phyloP scores from a whole-genome alignment of 352 stramenopile genomes.

The Phytophthora lateralis region DNA sequence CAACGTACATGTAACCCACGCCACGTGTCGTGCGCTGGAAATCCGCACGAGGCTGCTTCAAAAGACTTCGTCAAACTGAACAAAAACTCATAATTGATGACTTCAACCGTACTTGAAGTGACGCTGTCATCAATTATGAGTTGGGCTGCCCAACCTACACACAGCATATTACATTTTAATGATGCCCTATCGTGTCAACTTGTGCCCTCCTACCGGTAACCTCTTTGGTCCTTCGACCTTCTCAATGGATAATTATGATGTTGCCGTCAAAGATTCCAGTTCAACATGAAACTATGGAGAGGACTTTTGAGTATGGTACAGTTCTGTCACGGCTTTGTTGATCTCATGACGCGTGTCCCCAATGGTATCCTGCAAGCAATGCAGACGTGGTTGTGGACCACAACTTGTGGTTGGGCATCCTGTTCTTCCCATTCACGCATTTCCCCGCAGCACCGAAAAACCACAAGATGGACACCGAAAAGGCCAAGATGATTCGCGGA shows the following conservation, averaged over 20 bases:
- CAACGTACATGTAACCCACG: not conserved
- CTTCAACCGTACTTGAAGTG: too few relatives aligned
- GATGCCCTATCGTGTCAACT: too few relatives aligned
- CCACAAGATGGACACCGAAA: constrained; percentile 39
- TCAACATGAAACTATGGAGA: too few relatives aligned
- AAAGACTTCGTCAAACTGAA: constrained; percentile 16
- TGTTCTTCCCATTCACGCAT: not conserved
- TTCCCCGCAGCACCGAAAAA: not conserved
- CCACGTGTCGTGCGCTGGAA: constrained; percentile 2
- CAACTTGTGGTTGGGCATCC: not conserved
- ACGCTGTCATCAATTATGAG: too few relatives aligned
- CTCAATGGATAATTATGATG: too few relatives aligned
- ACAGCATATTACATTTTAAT: too few relatives aligned
- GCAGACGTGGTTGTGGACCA: not conserved
- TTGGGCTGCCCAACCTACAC: too few relatives aligned
- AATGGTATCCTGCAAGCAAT: not conserved
- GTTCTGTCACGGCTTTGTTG: not conserved
- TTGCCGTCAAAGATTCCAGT: too few relatives aligned
- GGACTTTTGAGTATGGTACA: too few relatives aligned
- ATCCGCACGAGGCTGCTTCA: not conserved
- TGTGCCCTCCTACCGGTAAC: too few relatives aligned
- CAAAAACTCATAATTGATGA: too few relatives aligned
- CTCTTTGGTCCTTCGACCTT: too few relatives aligned
- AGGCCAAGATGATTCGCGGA: constrained; percentile 58
- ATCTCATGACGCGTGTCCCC: not conserved